A percentile compares a stretch with the other conserved stretches of the same genome.
phyloP scores from a whole-genome alignment of 2,329 filamentous ascomycete genomes.

The Pleurostoma richardsiae region DNA sequence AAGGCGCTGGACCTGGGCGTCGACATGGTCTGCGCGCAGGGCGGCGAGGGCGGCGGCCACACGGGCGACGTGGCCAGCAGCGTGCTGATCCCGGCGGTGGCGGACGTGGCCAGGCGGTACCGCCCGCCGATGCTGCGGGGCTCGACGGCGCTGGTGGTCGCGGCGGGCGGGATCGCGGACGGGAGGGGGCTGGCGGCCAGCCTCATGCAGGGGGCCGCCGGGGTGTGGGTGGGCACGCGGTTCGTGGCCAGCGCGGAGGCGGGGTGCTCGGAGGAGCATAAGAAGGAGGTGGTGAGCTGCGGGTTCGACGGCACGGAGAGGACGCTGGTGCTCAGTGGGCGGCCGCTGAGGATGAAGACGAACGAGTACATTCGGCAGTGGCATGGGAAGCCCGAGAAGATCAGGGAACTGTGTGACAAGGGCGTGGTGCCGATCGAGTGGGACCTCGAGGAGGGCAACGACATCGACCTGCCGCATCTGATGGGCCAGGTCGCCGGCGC shows the following conservation, averaged over 20 bases:
- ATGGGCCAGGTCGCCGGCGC: slow-evolving; percentile 92
- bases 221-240: slow-evolving; percentile 91
- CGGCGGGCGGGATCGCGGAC: slow-evolving; percentile 82
- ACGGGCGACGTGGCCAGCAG: slow-evolving; percentile 82
- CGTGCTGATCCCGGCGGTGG: slow-evolving; percentile 82
- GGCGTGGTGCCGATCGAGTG: slow-evolving; percentile 78
- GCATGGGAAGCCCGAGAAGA: slow-evolving; percentile 71
- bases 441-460: slow-evolving; percentile 77
- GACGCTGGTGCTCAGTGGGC: slow-evolving; percentile 76
- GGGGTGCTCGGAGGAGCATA: slow-evolving; percentile 75
- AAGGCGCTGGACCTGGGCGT: slow-evolving; percentile 85
- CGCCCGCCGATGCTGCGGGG: slow-evolving; percentile 63
- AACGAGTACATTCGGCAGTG: slow-evolving; percentile 82
- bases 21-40: slow-evolving; percentile 88
- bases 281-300: slow-evolving; percentile 76
- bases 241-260: slow-evolving; percentile 85
- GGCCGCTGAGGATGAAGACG: slow-evolving; percentile 73
- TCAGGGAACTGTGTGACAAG: slow-evolving; percentile 67
- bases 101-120: slow-evolving; percentile 74
- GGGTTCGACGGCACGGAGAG: slow-evolving; percentile 74
- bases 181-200: slow-evolving; percentile 75
- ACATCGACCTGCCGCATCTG: slow-evolving; percentile 80
- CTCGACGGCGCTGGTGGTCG: slow-evolving; percentile 71
- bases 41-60: slow-evolving; percentile 89
- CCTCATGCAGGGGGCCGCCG: slow-evolving; percentile 81